Base-by-base conservation (phyloP, 2,329 filamentous ascomycete species). In the Colletotrichum lini region DNA sequence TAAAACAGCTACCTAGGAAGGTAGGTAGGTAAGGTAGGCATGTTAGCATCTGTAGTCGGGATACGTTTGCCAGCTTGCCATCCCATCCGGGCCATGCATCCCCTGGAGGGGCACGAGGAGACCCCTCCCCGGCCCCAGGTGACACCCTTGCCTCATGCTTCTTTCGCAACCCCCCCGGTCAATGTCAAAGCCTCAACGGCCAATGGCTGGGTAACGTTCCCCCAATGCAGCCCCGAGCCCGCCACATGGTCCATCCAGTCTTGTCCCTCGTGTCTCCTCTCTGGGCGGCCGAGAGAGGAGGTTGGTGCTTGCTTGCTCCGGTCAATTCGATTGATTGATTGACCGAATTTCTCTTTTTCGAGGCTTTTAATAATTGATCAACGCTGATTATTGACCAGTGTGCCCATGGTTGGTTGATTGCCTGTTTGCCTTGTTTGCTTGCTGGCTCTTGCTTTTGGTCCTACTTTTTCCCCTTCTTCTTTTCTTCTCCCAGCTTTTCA, bases 131-230 rank as follows among this genome's bases (percentile, higher is more conserved):
- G 30, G 30, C 30, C 40, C 59, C 59, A 4, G 45, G 59, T 16
- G 35, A 45, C 58, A 54, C 62, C 35, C 62, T 35, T 66, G 54
- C 47, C 67, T 67, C 56, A 68, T 71, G 68, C 65, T 71, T 71
- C 68, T 71, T 71, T 62, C 40, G 30, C 44, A 53, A 38, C 35
- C 42, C 67, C 64, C 57, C 58, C 16, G 57, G n/a, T 65, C 49
- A 40, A 49, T 50, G 54, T 50, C 42, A 40, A 54, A 50, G 49
- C 40, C n/a, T 35, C 45, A 62, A 62, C 35, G 59, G 45, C 59
- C 59, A 62, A 62, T 52, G 45, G 35, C 53, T 13, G 35, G 35
- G 59, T 18, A 26, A 21, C 59, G 35, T 62, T 23, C 38, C 58
- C 23, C 38, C 58, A 40, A 38, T 23, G 35, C n/a, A 47, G 58